Conservation (phyloP, 176 grass and related monocot genomes). For the Cenchrus fungigraminus region DNA sequence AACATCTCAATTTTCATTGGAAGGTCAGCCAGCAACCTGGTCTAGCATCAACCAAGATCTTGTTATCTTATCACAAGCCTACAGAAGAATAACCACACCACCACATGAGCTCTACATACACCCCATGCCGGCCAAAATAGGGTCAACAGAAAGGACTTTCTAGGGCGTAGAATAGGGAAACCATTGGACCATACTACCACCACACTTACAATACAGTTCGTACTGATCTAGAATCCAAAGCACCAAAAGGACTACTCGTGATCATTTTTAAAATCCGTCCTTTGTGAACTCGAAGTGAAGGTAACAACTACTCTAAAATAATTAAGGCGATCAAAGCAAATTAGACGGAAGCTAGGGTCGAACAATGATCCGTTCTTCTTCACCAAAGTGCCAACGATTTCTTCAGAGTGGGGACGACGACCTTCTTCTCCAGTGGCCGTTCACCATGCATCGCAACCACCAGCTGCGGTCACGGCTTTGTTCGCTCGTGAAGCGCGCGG, state of each 20-base stretch:
- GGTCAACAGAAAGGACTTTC: background rate
- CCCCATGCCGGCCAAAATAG: background rate
- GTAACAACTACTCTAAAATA: background rate
- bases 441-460: slow-evolving; percentile 4
- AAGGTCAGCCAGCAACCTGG: background rate
- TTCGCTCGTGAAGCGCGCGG: background rate
- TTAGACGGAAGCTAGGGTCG: background rate
- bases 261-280: slow-evolving; percentile 2
- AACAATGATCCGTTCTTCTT: slow-evolving; percentile 3
- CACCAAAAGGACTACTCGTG: slow-evolving; percentile 20
- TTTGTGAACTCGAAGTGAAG: background rate
- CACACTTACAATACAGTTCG: background rate
- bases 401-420: background rate
- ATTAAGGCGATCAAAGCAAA: background rate
- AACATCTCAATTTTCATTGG: background rate
- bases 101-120: background rate
- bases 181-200: slow-evolving; percentile 29
- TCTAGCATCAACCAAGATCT: background rate
- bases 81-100: background rate
- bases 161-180: background rate
- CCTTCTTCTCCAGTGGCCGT: slow-evolving; percentile 8
- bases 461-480: background rate
- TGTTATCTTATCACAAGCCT: background rate
- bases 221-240: slow-evolving; percentile 7
- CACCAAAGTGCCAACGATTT: background rate